phyloP scores from a whole-genome alignment of 768 basidiomycete species.

The Leccinum boreale region DNA sequence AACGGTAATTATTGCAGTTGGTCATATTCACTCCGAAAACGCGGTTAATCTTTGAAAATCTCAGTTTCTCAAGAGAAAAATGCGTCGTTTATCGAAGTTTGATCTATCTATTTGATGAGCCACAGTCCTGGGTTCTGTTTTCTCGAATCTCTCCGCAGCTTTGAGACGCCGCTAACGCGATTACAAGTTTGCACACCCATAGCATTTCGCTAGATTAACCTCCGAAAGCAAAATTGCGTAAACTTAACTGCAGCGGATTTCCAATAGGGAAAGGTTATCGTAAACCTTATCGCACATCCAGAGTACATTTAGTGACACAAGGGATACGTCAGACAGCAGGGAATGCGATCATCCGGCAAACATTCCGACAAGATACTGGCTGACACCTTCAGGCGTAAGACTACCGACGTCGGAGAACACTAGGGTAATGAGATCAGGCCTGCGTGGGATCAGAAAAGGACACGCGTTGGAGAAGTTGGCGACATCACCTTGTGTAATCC shows the following conservation, averaged over 20 bases:
- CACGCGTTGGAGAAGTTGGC: constrained; percentile 10
- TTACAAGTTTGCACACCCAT: constrained; percentile 7
- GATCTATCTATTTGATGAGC: constrained; percentile 25
- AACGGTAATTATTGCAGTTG: constrained; percentile 1
- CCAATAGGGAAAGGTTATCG: constrained; percentile 33
- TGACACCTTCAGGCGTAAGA: constrained; percentile 88
- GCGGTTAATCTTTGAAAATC: constrained; percentile 27
- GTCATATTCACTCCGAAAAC: constrained; percentile 11
- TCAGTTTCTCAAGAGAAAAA: constrained; percentile 15
- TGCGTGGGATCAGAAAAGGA: constrained; percentile 34
- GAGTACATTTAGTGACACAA: constrained; percentile 5
- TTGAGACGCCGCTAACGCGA: constrained; percentile 10
- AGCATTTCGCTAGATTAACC: constrained; percentile 12
- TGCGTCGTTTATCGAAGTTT: constrained; percentile 15
- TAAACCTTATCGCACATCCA: constrained; percentile 31
- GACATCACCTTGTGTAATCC: constrained; percentile 82
- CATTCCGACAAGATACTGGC: constrained; percentile 94
- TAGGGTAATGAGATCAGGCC: constrained; percentile 89
- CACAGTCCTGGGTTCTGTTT: constrained; percentile 7
- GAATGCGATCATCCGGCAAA: constrained; percentile 61
- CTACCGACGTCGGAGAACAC: constrained; percentile 95
- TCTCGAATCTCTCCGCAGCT: constrained; percentile 14
- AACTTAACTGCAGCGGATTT: constrained; percentile 20
- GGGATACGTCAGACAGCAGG: constrained; percentile 1
- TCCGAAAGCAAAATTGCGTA: constrained; percentile 15